phyloP scores from a whole-genome alignment of 768 basidiomycete genomes.

The Pisolithus tinctorius region DNA sequence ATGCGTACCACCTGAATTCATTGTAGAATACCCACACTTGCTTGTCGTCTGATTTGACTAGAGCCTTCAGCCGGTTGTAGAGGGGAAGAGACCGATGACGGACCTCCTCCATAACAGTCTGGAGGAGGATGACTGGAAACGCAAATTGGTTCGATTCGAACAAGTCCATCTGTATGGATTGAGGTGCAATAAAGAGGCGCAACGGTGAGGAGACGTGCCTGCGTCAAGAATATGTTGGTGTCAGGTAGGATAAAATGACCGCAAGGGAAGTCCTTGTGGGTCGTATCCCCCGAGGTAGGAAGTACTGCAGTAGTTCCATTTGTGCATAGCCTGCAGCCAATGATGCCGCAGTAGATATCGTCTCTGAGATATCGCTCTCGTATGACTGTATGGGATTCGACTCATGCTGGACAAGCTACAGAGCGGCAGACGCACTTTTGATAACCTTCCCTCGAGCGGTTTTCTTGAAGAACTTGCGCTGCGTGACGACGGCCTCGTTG shows the following conservation, averaged over 20 bases:
- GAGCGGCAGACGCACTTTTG: constrained; percentile 52
- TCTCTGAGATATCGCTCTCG: constrained; percentile 91
- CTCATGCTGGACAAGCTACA: neutral
- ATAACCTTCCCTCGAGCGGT: constrained; percentile 90
- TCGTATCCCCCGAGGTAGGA: constrained; percentile 50
- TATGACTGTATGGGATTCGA: constrained; percentile 47
- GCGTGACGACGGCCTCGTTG: constrained; percentile 67
- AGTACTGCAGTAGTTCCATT: constrained; percentile 38
- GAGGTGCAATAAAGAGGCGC: neutral
- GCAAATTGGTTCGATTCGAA: constrained; percentile 71
- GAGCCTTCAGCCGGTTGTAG: constrained; percentile 84
- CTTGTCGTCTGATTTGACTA: constrained; percentile 82
- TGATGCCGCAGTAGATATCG: constrained; percentile 84
- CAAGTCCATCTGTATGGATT: constrained; percentile 74
- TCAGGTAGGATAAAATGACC: constrained; percentile 88
- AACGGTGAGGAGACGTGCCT: constrained; percentile 40
- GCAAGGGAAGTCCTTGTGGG: constrained; percentile 49
- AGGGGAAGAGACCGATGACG: constrained; percentile 89
- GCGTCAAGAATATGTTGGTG: constrained; percentile 90
- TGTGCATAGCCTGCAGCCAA: constrained; percentile 59
- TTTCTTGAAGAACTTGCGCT: constrained; percentile 94
- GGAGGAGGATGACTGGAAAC: constrained; percentile 81
- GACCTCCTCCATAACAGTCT: constrained; percentile 96
- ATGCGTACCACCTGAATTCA: constrained; percentile 71
- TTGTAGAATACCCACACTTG: constrained; percentile 83